These are phyloP conservation scores for Ramalina peruviana DNA, from an alignment of 495 filamentous ascomycete species.

Conservation along the genomic window DNA sequence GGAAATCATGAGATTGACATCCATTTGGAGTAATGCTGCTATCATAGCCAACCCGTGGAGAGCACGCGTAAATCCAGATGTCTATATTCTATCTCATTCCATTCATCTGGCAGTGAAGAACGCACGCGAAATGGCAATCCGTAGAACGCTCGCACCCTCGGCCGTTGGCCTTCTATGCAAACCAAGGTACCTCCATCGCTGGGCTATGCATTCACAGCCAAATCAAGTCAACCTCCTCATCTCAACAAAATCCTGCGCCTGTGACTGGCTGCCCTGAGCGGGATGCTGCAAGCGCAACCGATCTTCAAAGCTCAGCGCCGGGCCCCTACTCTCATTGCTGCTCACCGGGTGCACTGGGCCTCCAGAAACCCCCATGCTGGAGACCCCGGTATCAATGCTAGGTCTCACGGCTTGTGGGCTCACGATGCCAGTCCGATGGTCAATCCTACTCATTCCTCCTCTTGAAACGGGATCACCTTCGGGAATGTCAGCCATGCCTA, in stretches of 20 bases:
- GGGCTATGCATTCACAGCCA: too few species aligned
- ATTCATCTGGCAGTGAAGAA: neutral
- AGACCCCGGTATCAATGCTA: conserved; percentile 10
- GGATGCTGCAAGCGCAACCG: conserved; percentile 3
- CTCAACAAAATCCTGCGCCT: conserved; percentile 13
- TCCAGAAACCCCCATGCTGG: neutral
- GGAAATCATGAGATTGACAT: too few species aligned
- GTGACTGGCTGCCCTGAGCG: neutral
- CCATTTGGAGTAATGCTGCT: too few species aligned
- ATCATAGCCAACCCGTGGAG: too few species aligned
- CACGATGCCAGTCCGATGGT: conserved; percentile 21
- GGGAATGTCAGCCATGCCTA: conserved; percentile 25
- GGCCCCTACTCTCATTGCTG: neutral
- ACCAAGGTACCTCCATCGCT: too few species aligned
- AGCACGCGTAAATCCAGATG: too few species aligned
- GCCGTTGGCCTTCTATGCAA: too few species aligned
- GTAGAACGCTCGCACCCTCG: neutral
- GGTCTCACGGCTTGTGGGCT: conserved; percentile 19
- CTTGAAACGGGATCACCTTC: conserved; percentile 8
- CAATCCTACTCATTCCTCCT: conserved; percentile 10
- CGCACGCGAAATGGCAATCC: neutral
- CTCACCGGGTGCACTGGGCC: neutral
- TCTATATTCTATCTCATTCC: neutral
- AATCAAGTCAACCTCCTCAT: conserved; percentile 10
- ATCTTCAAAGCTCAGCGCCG: neutral